Conservation (phyloP, 306 rosid genomes). For the Begonia fuchsioides region DNA sequence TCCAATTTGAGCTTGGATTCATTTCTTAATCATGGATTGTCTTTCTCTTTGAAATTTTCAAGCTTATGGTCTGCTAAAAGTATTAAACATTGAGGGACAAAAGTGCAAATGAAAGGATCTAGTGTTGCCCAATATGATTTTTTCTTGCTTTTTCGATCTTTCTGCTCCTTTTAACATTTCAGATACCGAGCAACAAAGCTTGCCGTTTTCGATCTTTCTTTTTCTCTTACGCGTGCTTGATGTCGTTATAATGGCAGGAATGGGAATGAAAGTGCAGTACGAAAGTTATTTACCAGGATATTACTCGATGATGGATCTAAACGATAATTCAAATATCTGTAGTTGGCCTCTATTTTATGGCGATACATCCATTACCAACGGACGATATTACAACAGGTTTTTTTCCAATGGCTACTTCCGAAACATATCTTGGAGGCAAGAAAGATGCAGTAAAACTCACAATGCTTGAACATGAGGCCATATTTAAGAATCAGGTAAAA, state of each 20-base stretch:
- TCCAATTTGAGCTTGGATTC: too few species aligned
- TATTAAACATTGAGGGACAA: too few species aligned
- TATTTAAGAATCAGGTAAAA: conserved; percentile 67
- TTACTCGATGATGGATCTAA: conserved; percentile 88
- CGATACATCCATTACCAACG: conserved; percentile 48
- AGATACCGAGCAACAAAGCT: neutral
- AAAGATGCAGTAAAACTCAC: conserved; percentile 64
- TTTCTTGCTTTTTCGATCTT: neutral
- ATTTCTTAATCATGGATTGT: too few species aligned
- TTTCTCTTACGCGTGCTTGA: conserved; percentile 2
- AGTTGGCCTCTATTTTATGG: conserved; percentile 64
- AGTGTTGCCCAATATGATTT: neutral
- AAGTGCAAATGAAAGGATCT: neutral
- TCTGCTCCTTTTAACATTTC: too few species aligned
- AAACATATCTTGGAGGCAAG: conserved; percentile 41
- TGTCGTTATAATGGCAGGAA: conserved; percentile 39
- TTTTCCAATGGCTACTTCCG: conserved; percentile 28
- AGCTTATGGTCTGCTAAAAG: too few species aligned
- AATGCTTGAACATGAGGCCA: conserved; percentile 86
- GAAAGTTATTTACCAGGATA: conserved; percentile 54
- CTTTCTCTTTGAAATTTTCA: too few species aligned
- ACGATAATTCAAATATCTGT: conserved; percentile 84
- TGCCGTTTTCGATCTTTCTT: neutral
- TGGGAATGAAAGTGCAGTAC: conserved; percentile 92
- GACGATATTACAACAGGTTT: conserved; percentile 49